Base-by-base conservation (phyloP, 441 rosid species). In the Mallotus japonicus region DNA sequence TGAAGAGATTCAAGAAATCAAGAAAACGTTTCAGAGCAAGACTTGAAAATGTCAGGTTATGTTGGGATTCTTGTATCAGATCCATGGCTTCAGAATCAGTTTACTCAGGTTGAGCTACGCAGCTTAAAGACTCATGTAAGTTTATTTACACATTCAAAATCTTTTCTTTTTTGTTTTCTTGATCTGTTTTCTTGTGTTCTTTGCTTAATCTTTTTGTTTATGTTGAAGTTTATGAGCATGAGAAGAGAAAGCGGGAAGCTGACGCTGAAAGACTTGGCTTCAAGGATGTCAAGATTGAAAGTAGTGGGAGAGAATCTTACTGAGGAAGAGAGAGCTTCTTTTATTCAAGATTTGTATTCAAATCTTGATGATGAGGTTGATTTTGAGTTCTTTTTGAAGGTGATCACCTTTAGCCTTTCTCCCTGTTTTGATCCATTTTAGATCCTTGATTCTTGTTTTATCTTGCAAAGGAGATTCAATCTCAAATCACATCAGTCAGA, bases 21-120 rank as follows among this genome's bases (percentile, higher is more conserved):
- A 42, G 46, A 42, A 44, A 44, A 7, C 0, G 49, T 7, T 44
- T 51, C 15, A 19, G 34, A 6, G 37, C 10, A 49, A 9, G 62
- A 24, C 46, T 55, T 14, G 16, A 66, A 80, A 80, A 93, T 91
- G 97, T 84, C 95, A 11, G 88, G 89, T n/a, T 94, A 89, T 85
- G 95, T 90, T 4, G 98, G 98, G 46, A 80, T 94, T 81, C 78
- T 94, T 19, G 93, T 94, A 32, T 92, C 98, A 78, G 98, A 94
- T 89, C 96, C 97, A 73, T 90, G 80, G 89, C 92, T 94, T 49
- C 98, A 94, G 64, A 94, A 90, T 77, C 98, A 94, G 86, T 94
- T 94, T 88, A 94, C 98, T 60, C 98, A 94, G 64, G 98, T 92
- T 55, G 98, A 94, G 92, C 98, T 94, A 71, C 89, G 97, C 24